Conservation (phyloP, 1,284 basidiomycete genomes). For the Apiotrichum sp. region DNA sequence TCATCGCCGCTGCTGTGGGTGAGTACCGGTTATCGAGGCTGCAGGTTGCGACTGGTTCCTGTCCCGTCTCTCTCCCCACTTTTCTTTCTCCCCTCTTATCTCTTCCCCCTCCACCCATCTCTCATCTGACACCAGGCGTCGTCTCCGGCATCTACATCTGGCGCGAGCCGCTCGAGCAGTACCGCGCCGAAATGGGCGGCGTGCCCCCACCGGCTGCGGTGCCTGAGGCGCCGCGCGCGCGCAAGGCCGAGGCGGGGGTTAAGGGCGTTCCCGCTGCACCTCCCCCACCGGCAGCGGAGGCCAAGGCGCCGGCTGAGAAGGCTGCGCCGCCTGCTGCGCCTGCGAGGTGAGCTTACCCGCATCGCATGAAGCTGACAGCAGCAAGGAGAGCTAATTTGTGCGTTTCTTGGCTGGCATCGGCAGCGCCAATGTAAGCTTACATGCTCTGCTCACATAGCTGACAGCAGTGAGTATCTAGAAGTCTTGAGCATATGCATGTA, state of each 20-base stretch:
- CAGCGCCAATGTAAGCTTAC: too few species aligned
- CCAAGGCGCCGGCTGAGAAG: too few species aligned
- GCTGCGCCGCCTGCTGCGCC: neutral
- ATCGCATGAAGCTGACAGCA: too few species aligned
- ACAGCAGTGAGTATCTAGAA: too few species aligned
- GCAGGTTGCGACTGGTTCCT: too few species aligned
- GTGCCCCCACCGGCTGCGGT: neutral
- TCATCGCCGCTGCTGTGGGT: conserved; percentile 30
- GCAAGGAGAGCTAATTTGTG: too few species aligned
- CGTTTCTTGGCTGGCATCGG: too few species aligned
- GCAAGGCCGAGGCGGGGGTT: neutral
- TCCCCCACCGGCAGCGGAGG: too few species aligned
- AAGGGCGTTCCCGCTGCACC: too few species aligned
- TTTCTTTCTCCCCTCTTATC: neutral
- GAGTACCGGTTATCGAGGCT: conserved; percentile 3
- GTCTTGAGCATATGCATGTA: too few species aligned
- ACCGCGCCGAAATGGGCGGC: neutral
- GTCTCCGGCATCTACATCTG: conserved; percentile 34
- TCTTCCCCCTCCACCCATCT: neutral
- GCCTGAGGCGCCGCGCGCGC: neutral
- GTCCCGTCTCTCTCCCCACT: too few species aligned
- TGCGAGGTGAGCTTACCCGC: neutral
- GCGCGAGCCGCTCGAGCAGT: conserved; percentile 29
- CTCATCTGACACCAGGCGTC: conserved; percentile 22
- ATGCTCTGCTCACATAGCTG: too few species aligned